phyloP scores from a whole-genome alignment of 176 grass and related monocot species.

The Cenchrus fungigraminus region DNA sequence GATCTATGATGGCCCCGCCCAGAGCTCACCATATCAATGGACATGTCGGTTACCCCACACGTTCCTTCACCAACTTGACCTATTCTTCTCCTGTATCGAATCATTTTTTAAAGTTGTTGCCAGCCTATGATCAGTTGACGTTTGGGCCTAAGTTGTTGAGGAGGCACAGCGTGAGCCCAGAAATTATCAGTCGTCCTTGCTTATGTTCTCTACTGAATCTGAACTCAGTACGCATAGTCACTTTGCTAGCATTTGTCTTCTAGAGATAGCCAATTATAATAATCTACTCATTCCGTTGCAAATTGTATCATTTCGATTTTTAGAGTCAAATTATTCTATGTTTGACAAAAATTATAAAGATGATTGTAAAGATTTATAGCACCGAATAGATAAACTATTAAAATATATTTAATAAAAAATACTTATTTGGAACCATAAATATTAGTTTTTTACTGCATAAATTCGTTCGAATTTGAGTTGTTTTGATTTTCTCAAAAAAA shows the following conservation, averaged over 20 bases:
- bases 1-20: conserved; percentile 9
- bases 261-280: no score
- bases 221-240: not conserved
- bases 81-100: not conserved
- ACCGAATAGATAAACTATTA: no score
- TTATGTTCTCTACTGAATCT: not conserved
- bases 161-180: not conserved
- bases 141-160: conserved; percentile 19
- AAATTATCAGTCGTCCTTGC: not conserved
- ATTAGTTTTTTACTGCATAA: no score
- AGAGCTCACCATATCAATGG: conserved; percentile 4
- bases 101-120: conserved; percentile 14
- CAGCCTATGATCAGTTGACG: conserved; percentile 22
- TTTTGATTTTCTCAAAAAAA: no score
- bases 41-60: conserved; percentile 7
- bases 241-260: not conserved
- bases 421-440: no score
- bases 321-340: no score
- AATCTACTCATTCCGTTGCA: no score
- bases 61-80: not conserved
- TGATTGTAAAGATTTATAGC: no score
- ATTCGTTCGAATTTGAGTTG: no score
- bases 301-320: no score
- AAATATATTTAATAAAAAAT: no score
- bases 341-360: no score